Evolutionary conservation across 805 yeast genomes (phyloP), one percentile per base, ranked within the genome.

Genomic region (Saccharomycopsis sp.): DNA sequence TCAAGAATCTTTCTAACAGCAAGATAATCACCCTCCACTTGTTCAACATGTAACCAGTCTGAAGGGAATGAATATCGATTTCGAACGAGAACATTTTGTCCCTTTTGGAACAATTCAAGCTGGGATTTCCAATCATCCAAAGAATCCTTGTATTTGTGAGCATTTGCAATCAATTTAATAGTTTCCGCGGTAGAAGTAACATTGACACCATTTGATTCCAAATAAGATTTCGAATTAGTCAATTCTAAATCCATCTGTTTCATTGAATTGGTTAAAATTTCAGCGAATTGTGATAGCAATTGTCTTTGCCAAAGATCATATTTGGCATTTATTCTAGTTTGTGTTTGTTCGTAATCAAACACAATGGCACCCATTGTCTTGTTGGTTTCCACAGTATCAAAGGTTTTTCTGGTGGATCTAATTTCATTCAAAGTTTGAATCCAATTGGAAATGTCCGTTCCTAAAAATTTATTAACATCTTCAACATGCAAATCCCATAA

Each of bases 31-130:
- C 64, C 66, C 11, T 74, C 77, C 0, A 85, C 45, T 52, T 85
- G 94, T 33, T 83, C 93, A 38, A 64, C 65, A 56, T 65, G 75
- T 1, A 79, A 50, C 82, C 88, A 81, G 23, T 71, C 70, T 0
- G 60, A 28, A 0, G 81, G 74, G 40, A 76, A 70, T 19, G 64
- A 65, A 48, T 61, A 71, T 36, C 81, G 61, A n/a, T 67, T 62
- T 23, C 69, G 66, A 1, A 64, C 48, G 6, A 79, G 54, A 2
- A 66, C 47, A 3, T 55, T 53, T 45, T 78, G 82, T 4, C 72
- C 69, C 1, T 51, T 34, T 29, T 59, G 53, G 38, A 61, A 59
- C 1, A 53, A 26, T 2, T 40, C 38, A 3, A 67, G 44, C 2
- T 41, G 23, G 7, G 29, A 28, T 5, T 50, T 51, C 61, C 66